These are phyloP conservation scores for Tetratostichococcus sp. DNA, from an alignment of 139 green algal species.

Conservation along the genomic window DNA sequence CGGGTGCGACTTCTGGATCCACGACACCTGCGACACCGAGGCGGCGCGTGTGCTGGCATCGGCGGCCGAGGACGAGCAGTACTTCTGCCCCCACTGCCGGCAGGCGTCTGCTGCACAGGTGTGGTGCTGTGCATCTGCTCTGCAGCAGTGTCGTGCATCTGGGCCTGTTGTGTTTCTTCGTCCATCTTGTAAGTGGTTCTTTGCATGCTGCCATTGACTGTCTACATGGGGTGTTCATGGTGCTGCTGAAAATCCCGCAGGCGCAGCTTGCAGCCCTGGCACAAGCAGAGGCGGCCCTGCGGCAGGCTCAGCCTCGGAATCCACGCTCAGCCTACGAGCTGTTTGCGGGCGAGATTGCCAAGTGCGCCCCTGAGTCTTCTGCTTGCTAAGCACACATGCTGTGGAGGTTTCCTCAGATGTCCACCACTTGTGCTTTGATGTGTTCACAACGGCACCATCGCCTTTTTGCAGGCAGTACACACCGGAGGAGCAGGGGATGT, in stretches of 20 bases:
- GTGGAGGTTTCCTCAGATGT: too few species aligned
- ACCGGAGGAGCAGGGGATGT: constrained; percentile 4
- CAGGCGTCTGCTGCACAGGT: neutral
- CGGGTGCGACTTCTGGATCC: constrained; percentile 30
- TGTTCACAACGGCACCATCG: neutral
- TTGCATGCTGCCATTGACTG: too few species aligned
- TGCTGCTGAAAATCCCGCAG: too few species aligned
- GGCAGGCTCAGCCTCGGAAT: constrained; percentile 10
- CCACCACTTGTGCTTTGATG: neutral
- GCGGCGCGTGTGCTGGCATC: constrained; percentile 5
- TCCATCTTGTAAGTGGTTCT: too few species aligned
- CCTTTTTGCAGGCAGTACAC: constrained; percentile 12
- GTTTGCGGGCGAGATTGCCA: constrained; percentile 20
- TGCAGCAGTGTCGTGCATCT: too few species aligned
- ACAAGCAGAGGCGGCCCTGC: constrained; percentile 12
- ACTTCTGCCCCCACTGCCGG: constrained; percentile 22
- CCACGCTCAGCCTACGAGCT: constrained; percentile 19
- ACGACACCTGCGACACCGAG: constrained; percentile 22
- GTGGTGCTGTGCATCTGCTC: neutral
- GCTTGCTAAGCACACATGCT: too few species aligned
- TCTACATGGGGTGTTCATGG: too few species aligned
- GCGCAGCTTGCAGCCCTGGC: constrained; percentile 3
- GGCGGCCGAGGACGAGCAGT: constrained; percentile 2
- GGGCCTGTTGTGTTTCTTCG: too few species aligned
- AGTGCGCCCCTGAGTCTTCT: neutral